phyloP scores from a whole-genome alignment of 805 yeast species.

The Torulaspora delbrueckii region DNA sequence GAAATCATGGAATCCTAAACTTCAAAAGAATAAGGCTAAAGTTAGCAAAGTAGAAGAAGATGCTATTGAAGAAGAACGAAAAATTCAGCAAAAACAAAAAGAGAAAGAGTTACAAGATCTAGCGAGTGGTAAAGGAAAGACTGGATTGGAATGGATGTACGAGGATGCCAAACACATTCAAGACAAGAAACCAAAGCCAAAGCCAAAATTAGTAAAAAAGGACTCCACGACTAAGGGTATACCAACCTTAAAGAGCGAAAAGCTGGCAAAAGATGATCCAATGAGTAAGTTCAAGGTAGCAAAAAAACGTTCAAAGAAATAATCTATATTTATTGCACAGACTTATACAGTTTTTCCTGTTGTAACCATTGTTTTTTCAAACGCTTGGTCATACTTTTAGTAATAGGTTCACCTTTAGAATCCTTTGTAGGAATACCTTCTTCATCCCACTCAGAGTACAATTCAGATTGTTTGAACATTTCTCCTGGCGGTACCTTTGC shows the following conservation, averaged over 20 bases:
- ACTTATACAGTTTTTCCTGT: slow-evolving; percentile 74
- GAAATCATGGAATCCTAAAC: slow-evolving; percentile 95
- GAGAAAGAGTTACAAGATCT: slow-evolving; percentile 57
- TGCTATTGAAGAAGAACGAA: slow-evolving; percentile 62
- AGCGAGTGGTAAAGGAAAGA: slow-evolving; percentile 35
- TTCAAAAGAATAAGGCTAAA: slow-evolving; percentile 75
- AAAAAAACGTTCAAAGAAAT: slow-evolving; percentile 4
- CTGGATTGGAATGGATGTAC: slow-evolving; percentile 85
- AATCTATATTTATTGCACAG: slow-evolving; percentile 3
- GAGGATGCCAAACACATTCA: slow-evolving; percentile 40
- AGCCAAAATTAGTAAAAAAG: neutral
- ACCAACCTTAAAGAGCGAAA: slow-evolving; percentile 1
- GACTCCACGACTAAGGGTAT: neutral
- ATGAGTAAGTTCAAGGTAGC: slow-evolving; percentile 21
- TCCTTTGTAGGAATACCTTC: slow-evolving; percentile 77
- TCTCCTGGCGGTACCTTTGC: slow-evolving; percentile 66
- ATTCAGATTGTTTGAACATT: slow-evolving; percentile 57
- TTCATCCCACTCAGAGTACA: slow-evolving; percentile 75
- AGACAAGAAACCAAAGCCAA: slow-evolving; percentile 11
- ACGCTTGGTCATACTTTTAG: slow-evolving; percentile 84
- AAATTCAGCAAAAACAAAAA: slow-evolving; percentile 55
- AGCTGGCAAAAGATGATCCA: slow-evolving; percentile 24
- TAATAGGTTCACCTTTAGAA: slow-evolving; percentile 70
- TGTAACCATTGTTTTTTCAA: slow-evolving; percentile 68
- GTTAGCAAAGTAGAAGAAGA: slow-evolving; percentile 82